Evolutionary conservation across 2,329 filamentous ascomycete species (phyloP).

Genomic region (Hymenoscyphus fructigenus): DNA sequence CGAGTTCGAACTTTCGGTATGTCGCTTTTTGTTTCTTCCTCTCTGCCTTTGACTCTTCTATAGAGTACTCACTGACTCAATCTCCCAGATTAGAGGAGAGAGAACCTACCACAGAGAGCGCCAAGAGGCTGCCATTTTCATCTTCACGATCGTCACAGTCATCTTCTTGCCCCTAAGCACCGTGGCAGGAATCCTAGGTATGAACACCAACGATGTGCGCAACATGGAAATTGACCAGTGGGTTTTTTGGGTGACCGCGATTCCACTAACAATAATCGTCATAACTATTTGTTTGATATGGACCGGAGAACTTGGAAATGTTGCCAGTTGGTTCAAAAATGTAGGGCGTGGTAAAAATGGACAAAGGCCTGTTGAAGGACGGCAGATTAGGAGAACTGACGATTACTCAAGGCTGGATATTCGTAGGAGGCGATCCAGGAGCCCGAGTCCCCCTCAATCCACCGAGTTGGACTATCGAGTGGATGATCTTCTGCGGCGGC

Average conservation of each 20-base stretch:
- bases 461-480: too few species aligned
- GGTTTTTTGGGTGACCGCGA: conserved; percentile 36
- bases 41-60: too few species aligned
- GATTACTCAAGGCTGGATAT: neutral
- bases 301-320: neutral
- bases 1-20: neutral
- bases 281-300: conserved; percentile 25
- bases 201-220: conserved; percentile 38
- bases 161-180: conserved; percentile 37
- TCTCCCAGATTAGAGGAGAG: neutral
- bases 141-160: conserved; percentile 39
- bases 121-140: conserved; percentile 34
- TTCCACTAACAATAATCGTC: conserved; percentile 33
- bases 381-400: neutral
- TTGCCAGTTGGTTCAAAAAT: neutral
- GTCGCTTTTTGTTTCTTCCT: neutral
- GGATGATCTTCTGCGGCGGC: too few species aligned
- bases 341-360: neutral
- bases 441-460: too few species aligned
- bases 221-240: conserved; percentile 34
- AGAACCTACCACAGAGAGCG: conserved; percentile 26
- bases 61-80: neutral
- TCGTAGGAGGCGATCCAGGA: neutral
- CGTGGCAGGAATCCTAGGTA: conserved; percentile 36
- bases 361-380: neutral